Percentiles rank a stretch among this genome's conserved stretches.
Evolutionary conservation across 2,329 filamentous ascomycete species (phyloP).

Genomic region (Aspergillus sp.): DNA sequence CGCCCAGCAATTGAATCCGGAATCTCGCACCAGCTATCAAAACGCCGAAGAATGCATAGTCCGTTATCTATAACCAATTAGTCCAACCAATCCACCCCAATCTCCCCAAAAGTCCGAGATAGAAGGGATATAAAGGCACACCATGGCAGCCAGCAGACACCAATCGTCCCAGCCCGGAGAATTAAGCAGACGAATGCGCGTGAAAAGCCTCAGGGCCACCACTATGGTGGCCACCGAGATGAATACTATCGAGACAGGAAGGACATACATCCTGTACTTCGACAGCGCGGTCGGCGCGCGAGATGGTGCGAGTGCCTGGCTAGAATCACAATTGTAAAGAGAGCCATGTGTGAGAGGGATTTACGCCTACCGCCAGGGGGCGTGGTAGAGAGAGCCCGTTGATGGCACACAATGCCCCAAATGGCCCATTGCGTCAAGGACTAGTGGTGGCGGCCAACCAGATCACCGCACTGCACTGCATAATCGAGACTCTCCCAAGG

Average conservation of each 20-base stretch:
- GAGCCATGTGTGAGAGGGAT: not conserved
- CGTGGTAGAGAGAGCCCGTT: not conserved
- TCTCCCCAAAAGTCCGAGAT: not conserved
- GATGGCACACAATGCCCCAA: too few species aligned
- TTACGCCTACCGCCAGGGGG: not conserved
- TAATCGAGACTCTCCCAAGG: not conserved
- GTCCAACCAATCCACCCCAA: not conserved
- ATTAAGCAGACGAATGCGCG: slow-evolving; percentile 23
- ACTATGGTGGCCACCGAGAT: slow-evolving; percentile 18
- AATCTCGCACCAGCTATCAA: slow-evolving; percentile 13
- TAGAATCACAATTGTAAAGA: not conserved
- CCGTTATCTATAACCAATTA: slow-evolving; percentile 10
- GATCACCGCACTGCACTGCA: not conserved
- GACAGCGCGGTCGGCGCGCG: not conserved
- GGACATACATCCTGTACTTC: slow-evolving; percentile 22
- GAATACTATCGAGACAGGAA: slow-evolving; percentile 22
- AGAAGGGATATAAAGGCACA: not conserved
- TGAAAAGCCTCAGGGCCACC: slow-evolving; percentile 24
- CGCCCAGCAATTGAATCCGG: not conserved
- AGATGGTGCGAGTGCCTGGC: not conserved
- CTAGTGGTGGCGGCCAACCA: not conserved
- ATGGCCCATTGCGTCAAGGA: slow-evolving; percentile 19
- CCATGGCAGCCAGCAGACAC: slow-evolving; percentile 18
- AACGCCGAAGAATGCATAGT: slow-evolving; percentile 15
- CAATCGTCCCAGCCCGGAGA: slow-evolving; percentile 29